Conservation (phyloP, 2,329 filamentous ascomycete species). For the Pseudodiploospora longispora region DNA sequence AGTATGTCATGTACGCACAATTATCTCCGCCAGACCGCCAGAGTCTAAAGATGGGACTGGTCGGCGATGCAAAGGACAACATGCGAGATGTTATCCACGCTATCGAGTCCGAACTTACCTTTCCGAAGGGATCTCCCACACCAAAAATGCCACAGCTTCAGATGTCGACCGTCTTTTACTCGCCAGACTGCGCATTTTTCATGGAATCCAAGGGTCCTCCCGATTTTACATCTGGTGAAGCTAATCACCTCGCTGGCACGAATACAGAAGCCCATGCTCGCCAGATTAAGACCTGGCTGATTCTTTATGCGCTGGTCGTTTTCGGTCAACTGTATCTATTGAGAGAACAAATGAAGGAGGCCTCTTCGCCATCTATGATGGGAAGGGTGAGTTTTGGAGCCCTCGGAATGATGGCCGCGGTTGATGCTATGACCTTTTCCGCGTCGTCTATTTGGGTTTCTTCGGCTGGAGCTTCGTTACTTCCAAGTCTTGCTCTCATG, state of each 20-base stretch:
- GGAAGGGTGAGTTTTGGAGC: constrained; percentile 59
- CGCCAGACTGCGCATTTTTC: constrained; percentile 60
- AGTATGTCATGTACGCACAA: constrained; percentile 82
- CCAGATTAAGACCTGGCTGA: constrained; percentile 50
- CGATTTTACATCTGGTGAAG: constrained; percentile 40
- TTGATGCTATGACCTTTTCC: constrained; percentile 52
- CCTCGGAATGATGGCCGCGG: constrained; percentile 52
- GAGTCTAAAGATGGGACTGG: constrained; percentile 23
- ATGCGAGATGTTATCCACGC: constrained; percentile 36
- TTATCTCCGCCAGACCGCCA: constrained; percentile 48
- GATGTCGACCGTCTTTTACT: constrained; percentile 57
- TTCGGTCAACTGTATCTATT: constrained; percentile 54
- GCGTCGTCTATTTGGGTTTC: constrained; percentile 49
- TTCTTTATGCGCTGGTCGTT: constrained; percentile 47
- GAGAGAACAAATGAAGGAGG: constrained; percentile 57
- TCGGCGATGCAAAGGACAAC: constrained; percentile 23
- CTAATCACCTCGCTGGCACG: constrained; percentile 48
- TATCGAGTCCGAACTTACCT: constrained; percentile 56
- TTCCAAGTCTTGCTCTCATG: constrained; percentile 48
- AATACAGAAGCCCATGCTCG: constrained; percentile 53
- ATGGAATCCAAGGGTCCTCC: constrained; percentile 58
- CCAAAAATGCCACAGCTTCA: constrained; percentile 46
- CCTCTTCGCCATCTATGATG: constrained; percentile 59
- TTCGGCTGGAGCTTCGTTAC: constrained; percentile 46
- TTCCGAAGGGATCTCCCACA: constrained; percentile 51